These are phyloP conservation scores for Hypoxylon sp. DNA, from an alignment of 2,329 filamentous ascomycete genomes.

Conservation along the genomic window DNA sequence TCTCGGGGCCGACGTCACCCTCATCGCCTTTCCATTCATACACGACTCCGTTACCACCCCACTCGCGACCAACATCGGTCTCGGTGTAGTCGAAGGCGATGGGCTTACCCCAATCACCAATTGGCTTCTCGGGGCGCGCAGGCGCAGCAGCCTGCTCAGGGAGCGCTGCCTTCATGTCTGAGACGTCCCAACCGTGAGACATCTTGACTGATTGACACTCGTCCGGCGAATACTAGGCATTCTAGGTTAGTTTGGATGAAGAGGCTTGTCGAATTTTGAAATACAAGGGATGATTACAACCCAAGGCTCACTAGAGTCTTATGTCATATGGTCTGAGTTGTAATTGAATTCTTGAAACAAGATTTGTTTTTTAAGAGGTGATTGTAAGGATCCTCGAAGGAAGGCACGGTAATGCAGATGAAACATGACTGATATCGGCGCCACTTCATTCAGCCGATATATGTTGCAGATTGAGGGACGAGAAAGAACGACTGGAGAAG, in stretches of 20 bases:
- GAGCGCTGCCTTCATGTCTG: constrained; percentile 55
- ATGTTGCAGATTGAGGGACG: not conserved
- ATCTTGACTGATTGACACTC: constrained; percentile 43
- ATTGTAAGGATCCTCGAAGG: not conserved
- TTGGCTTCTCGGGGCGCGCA: constrained; percentile 36
- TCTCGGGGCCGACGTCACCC: constrained; percentile 85
- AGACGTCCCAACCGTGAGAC: constrained; percentile 45
- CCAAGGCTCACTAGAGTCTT: not conserved
- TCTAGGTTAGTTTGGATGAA: constrained; percentile 13
- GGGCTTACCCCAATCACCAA: constrained; percentile 63
- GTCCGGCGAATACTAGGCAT: constrained; percentile 12
- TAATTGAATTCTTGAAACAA: not conserved
- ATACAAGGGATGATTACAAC: not conserved
- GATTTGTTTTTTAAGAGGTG: not conserved
- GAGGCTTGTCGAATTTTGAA: not conserved
- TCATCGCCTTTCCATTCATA: constrained; percentile 91
- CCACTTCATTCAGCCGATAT: not conserved
- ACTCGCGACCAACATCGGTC: constrained; percentile 55
- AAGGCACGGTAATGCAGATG: not conserved
- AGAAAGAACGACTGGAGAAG: not conserved
- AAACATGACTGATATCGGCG: not conserved
- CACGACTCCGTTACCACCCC: constrained; percentile 71
- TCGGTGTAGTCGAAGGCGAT: constrained; percentile 66
- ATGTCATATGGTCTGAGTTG: not conserved
- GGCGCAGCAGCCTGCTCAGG: constrained; percentile 42